phyloP scores from a whole-genome alignment of 306 rosid species.

The Casuarina glauca region DNA sequence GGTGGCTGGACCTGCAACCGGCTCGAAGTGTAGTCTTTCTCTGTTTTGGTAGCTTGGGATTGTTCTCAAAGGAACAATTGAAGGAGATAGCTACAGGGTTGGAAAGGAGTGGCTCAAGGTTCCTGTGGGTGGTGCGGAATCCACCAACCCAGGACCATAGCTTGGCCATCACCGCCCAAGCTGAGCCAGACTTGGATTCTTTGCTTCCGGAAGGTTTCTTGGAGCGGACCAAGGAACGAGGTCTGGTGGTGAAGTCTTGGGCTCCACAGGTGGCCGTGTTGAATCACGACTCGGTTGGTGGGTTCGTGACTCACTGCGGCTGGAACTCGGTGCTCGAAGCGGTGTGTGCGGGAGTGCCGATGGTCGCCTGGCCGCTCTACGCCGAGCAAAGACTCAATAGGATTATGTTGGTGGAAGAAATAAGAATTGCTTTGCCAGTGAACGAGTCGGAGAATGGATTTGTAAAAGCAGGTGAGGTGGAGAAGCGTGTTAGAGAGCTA shows the following conservation, averaged over 20 bases:
- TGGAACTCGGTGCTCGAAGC: constrained; percentile 38
- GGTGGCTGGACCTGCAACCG: constrained; percentile 58
- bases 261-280: constrained; percentile 55
- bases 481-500: constrained; percentile 41
- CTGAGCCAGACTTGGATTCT: constrained; percentile 33
- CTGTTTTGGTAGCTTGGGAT: constrained; percentile 60
- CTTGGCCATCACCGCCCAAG: background rate
- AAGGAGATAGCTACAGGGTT: constrained; percentile 15
- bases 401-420: constrained; percentile 45
- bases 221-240: constrained; percentile 42
- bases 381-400: constrained; percentile 48
- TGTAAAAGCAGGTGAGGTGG: constrained; percentile 17
- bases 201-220: constrained; percentile 47
- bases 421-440: constrained; percentile 45
- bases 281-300: constrained; percentile 55
- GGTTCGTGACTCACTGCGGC: constrained; percentile 54
- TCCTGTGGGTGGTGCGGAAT: constrained; percentile 53
- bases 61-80: constrained; percentile 37
- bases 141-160: constrained; percentile 18
- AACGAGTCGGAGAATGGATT: constrained; percentile 23
- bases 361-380: too few relatives aligned
- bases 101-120: constrained; percentile 17
- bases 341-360: constrained; percentile 43
- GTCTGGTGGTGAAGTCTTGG: constrained; percentile 51
- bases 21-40: constrained; percentile 48